Percentiles rank a stretch among this genome's conserved stretches.
Evolutionary conservation across 2,329 filamentous ascomycete genomes (phyloP).

Genomic region (Parafenestella ontariensis): DNA sequence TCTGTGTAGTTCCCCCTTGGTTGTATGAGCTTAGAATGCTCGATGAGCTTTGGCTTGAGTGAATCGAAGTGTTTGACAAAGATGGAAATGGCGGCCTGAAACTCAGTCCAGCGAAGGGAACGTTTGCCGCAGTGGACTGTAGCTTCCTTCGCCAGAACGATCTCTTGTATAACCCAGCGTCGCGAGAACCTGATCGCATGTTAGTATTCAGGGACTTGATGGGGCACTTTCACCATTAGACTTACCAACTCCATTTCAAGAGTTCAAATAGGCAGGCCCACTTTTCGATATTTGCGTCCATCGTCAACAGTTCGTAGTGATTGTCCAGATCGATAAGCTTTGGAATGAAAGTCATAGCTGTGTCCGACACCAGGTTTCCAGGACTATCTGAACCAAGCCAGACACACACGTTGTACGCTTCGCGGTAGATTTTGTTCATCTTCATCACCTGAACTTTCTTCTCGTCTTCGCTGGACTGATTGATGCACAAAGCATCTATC

Average conservation of each 20-base stretch:
- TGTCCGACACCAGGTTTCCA: neutral
- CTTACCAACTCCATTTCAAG: neutral
- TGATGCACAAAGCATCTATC: constrained; percentile 7
- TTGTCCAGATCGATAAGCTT: neutral
- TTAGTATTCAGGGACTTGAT: too few species aligned
- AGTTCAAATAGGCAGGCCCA: neutral
- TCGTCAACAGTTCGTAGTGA: neutral
- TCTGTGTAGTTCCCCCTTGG: neutral
- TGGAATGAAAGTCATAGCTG: neutral
- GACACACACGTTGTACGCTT: neutral
- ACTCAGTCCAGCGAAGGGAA: neutral
- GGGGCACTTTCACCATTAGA: too few species aligned
- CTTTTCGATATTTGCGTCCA: neutral
- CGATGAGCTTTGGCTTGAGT: neutral
- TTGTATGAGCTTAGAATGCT: neutral
- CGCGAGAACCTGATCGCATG: too few species aligned
- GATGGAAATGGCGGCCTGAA: neutral
- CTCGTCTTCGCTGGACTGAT: constrained; percentile 1
- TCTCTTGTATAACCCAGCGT: neutral
- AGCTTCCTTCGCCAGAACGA: neutral
- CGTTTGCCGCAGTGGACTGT: neutral
- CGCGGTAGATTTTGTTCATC: neutral
- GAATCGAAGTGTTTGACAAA: neutral
- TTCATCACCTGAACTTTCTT: neutral
- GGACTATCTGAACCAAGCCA: neutral